phyloP scores from a whole-genome alignment of 192 early-diverging fungal genomes.

The Phycomyces nitens region DNA sequence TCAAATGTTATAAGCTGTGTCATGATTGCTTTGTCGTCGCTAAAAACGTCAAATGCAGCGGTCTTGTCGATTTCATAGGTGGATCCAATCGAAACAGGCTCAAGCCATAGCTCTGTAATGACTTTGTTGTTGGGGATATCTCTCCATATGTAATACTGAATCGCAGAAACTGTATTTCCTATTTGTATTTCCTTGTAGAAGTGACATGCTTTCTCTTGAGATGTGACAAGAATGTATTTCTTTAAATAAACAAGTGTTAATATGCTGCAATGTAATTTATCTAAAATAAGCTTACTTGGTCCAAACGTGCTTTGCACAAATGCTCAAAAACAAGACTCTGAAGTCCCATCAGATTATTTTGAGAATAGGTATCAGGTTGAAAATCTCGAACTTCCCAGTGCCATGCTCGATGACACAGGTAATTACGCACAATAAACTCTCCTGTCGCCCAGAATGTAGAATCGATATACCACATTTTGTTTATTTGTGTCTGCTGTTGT shows the following conservation, averaged over 20 bases:
- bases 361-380: conserved; percentile 26
- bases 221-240: conserved; percentile 37
- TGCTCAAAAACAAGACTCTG: conserved; percentile 49
- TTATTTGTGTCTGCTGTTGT: conserved; percentile 6
- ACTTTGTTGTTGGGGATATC: conserved; percentile 39
- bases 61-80: neutral
- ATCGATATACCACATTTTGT: conserved; percentile 28
- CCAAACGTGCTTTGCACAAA: conserved; percentile 42
- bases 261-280: neutral
- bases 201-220: conserved; percentile 32
- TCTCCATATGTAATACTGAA: conserved; percentile 50
- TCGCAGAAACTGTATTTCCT: conserved; percentile 20
- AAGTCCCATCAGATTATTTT: conserved; percentile 34
- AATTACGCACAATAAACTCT: conserved; percentile 47
- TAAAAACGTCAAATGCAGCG: conserved; percentile 10
- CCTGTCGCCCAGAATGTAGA: conserved; percentile 25
- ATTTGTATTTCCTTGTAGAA: conserved; percentile 48
- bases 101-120: conserved; percentile 55
- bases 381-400: conserved; percentile 48
- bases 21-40: conserved; percentile 36
- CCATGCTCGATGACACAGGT: conserved; percentile 46
- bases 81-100: conserved; percentile 30
- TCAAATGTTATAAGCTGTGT: conserved; percentile 57
- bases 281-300: conserved; percentile 26
- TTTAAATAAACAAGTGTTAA: neutral